A percentile compares a stretch with the other conserved stretches of the same genome.
phyloP scores from a whole-genome alignment of 768 basidiomycete genomes.

The Pholiota conissans region DNA sequence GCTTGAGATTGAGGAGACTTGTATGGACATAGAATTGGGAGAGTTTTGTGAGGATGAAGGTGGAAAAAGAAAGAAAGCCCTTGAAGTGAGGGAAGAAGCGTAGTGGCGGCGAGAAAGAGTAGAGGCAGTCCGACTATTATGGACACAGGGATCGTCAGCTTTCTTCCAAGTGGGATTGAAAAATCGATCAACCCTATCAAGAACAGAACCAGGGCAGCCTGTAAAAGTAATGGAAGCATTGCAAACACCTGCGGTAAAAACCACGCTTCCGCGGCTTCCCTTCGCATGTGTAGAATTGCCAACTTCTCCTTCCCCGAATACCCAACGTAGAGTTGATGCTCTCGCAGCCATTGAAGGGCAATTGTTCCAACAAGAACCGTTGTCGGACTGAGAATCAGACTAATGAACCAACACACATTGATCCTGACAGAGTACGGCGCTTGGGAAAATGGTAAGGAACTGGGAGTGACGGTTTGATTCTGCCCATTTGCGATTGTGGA shows the following conservation, averaged over 20 bases:
- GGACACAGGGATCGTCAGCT: conserved; percentile 12
- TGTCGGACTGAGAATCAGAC: conserved; percentile 7
- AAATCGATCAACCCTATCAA: conserved; percentile 19
- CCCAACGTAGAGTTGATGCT: conserved; percentile 1
- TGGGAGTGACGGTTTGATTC: not conserved
- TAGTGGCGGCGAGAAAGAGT: conserved; percentile 13
- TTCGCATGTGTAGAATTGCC: conserved; percentile 2
- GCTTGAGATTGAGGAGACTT: conserved; percentile 17
- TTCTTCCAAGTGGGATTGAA: conserved; percentile 4
- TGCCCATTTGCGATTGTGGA: not conserved
- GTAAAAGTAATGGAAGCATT: not conserved
- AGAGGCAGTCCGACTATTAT: conserved; percentile 8
- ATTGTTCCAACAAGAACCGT: conserved; percentile 10
- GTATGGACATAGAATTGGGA: conserved; percentile 16
- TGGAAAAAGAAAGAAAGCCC: not conserved
- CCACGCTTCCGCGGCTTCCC: conserved; percentile 3
- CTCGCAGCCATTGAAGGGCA: conserved; percentile 11
- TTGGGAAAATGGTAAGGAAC: not conserved
- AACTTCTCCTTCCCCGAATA: not conserved
- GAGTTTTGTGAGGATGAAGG: too few relatives aligned
- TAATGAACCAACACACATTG: conserved; percentile 10
- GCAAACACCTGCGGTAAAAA: conserved; percentile 7
- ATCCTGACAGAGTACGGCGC: not conserved
- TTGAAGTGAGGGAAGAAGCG: conserved; percentile 12
- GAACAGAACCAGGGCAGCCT: conserved; percentile 17